Evolutionary conservation across 2,329 filamentous ascomycete species (phyloP), one percentile per base, ranked within the genome.

Genomic region (Coniosporium tulheliwenetii): DNA sequence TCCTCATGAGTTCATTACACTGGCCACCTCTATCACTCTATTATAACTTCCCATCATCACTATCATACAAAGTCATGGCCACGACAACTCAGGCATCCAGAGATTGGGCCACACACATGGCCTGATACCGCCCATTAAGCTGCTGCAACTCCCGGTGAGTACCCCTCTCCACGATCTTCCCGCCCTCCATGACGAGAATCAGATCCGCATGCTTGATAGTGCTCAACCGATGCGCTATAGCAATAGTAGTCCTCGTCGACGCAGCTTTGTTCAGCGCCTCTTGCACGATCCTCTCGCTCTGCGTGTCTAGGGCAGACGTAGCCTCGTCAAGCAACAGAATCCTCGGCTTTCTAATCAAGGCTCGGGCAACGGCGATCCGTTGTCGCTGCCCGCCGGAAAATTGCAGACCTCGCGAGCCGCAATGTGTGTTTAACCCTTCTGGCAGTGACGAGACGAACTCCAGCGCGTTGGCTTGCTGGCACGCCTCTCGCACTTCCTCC

Each of bases 261-360:
- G 54, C 35, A 66, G 66, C 62, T 14, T 53, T 47, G 36, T 85
- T 78, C 51, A 87, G 75, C 0, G 81, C 80, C 1, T 64, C 65
- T 56, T 87, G 78, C 8, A 84, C 75, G 1, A 78, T 61, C 45
- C 71, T 71, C 53, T 84, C 80, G 0, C 71, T 76, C 49, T 79
- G 71, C 0, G 75, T 76, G 47, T 84, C 79, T 0, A 85, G 63
- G 39, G 64, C 68, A 1, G 62, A 67, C 0, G 73, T 77, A 2
- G 75, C 73, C 52, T 78, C 73, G 40, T 79, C 75, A 0, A 79
- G 59, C 0, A 78, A 55, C 2, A 78, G 53, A 3, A 78, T 51
- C 5, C 56, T 52, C 0, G 72, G 72, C 15, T 67, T 62, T 1
- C 71, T 61, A 5, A 75, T 60, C 7, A 77, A 53, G 0, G 72